Evolutionary conservation across 768 basidiomycete genomes (phyloP).

Genomic region (Floccularia luteovirens): DNA sequence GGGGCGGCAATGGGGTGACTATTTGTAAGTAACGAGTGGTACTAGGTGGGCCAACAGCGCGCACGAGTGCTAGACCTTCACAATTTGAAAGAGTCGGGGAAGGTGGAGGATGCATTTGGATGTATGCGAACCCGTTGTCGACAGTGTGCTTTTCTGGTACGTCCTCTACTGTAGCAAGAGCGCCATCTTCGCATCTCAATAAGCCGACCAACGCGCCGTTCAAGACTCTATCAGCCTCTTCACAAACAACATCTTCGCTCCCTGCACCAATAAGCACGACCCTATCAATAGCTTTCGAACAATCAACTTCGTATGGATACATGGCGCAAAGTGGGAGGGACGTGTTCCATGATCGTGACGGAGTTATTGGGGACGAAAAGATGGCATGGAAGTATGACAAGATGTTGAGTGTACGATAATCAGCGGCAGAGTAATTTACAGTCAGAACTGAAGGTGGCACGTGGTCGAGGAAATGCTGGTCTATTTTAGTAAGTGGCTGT

Average conservation of each 20-base stretch:
- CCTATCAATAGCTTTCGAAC: conserved; percentile 45
- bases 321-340: conserved; percentile 57
- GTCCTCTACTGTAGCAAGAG: conserved; percentile 19
- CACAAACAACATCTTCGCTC: conserved; percentile 66
- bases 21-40: conserved; percentile 44
- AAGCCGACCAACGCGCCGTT: conserved; percentile 80
- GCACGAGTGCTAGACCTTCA: conserved; percentile 72
- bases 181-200: conserved; percentile 40
- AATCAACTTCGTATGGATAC: conserved; percentile 68
- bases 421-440: conserved; percentile 45
- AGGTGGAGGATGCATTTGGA: conserved; percentile 45
- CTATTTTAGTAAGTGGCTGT: background rate
- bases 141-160: background rate
- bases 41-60: conserved; percentile 29
- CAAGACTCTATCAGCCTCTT: conserved; percentile 64
- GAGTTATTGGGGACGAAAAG: conserved; percentile 16
- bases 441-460: conserved; percentile 34
- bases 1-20: conserved; percentile 67
- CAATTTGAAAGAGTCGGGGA: conserved; percentile 55
- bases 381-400: conserved; percentile 74
- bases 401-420: conserved; percentile 61
- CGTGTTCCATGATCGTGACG: conserved; percentile 57
- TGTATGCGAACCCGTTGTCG: conserved; percentile 41
- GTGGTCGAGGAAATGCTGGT: conserved; percentile 28
- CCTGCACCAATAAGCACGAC: conserved; percentile 69